Conservation (phyloP, 2,329 filamentous ascomycete genomes). For the Sporothrix dimorphospora region DNA sequence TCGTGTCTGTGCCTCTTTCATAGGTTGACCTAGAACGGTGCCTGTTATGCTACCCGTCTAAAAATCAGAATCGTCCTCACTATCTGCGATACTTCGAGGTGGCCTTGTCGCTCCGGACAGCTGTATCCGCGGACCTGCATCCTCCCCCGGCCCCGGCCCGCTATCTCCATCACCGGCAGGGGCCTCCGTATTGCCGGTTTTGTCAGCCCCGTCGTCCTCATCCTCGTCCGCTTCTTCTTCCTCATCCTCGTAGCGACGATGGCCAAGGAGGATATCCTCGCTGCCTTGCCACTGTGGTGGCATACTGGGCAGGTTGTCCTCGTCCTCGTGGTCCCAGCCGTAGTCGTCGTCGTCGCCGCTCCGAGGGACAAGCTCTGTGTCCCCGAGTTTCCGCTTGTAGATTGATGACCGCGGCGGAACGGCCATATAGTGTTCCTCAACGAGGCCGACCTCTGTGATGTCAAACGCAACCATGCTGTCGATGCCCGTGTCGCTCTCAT, state of each 20-base stretch:
- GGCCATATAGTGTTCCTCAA: slow-evolving; percentile 49
- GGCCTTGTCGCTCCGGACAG: neutral
- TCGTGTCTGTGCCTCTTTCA: neutral
- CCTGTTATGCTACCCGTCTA: neutral
- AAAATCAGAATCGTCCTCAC: slow-evolving; percentile 33
- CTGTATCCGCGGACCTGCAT: neutral
- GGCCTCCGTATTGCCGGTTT: neutral
- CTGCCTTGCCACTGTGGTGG: slow-evolving; percentile 71
- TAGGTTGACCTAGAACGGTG: neutral
- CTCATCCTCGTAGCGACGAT: slow-evolving; percentile 30
- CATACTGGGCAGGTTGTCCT: slow-evolving; percentile 62
- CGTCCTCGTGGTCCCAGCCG: slow-evolving; percentile 67
- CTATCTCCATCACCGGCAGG: neutral
- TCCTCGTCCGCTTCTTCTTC: slow-evolving; percentile 30
- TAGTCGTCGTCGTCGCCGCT: slow-evolving; percentile 69
- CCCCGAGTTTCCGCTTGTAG: slow-evolving; percentile 66
- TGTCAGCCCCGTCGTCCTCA: slow-evolving; percentile 16
- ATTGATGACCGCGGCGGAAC: slow-evolving; percentile 40
- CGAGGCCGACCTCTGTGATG: slow-evolving; percentile 48
- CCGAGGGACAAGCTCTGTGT: slow-evolving; percentile 63
- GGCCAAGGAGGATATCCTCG: slow-evolving; percentile 62
- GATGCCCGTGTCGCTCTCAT: slow-evolving; percentile 45
- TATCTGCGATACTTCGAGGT: slow-evolving; percentile 33
- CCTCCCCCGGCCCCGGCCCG: neutral
- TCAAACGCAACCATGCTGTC: slow-evolving; percentile 54